Percentiles rank a stretch among this genome's conserved stretches.
Conservation (phyloP, 345 rosid genomes). For the Carallia pectinifolia region DNA sequence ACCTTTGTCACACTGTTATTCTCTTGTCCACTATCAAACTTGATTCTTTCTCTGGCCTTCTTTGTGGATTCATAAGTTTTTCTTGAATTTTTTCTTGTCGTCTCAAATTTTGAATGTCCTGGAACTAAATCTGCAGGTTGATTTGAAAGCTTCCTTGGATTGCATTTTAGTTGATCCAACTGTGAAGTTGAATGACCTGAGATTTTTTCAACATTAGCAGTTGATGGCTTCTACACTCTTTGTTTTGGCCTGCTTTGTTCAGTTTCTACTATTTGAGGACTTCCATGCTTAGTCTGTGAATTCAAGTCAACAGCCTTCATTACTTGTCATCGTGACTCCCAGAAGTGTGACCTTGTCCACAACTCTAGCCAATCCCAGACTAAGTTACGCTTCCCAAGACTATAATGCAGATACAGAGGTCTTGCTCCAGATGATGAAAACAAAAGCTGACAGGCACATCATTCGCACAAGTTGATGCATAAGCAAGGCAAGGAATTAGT, state of each 20-base stretch:
- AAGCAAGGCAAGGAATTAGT: neutral
- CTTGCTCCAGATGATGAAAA: constrained; percentile 35
- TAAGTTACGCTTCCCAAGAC: constrained; percentile 57
- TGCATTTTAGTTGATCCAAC: constrained; percentile 47
- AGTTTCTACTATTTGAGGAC: constrained; percentile 34
- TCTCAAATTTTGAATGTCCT: constrained; percentile 48
- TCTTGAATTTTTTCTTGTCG: constrained; percentile 47
- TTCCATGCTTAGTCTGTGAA: constrained; percentile 36
- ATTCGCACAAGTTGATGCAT: neutral
- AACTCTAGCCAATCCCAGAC: constrained; percentile 66
- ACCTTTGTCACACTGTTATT: constrained; percentile 40
- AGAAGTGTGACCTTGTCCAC: constrained; percentile 61
- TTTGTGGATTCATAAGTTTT: constrained; percentile 42
- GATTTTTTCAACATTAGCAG: constrained; percentile 35
- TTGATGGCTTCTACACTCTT: constrained; percentile 43
- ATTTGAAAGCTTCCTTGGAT: constrained; percentile 43
- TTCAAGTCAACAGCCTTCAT: constrained; percentile 34
- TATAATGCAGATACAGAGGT: constrained; percentile 54
- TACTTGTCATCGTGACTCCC: constrained; percentile 45
- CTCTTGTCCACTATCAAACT: constrained; percentile 42
- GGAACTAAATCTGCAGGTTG: constrained; percentile 31
- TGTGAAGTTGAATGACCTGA: constrained; percentile 38
- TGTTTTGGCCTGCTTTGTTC: constrained; percentile 43
- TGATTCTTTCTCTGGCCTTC: constrained; percentile 42
- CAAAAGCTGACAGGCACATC: constrained; percentile 47